Evolutionary conservation across 1,284 basidiomycete genomes (phyloP), one percentile per base, ranked within the genome.

Genomic region (Tausonia pullulans): DNA sequence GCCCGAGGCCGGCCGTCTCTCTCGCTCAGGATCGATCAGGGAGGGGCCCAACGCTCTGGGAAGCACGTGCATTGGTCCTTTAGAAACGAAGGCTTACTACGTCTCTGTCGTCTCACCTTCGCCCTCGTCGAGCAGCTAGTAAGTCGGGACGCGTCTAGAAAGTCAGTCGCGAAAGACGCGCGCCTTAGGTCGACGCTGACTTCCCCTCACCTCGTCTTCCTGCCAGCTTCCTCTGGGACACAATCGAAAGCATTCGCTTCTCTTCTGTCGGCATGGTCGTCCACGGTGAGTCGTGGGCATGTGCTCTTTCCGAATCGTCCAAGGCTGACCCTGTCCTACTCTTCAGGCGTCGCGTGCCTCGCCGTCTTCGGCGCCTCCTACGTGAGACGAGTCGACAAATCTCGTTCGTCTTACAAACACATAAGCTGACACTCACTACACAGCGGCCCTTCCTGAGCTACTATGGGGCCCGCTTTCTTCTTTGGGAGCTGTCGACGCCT

Each of bases 401-500:
- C 27, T 27, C 27, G 27, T 27, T 27, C 27, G 27, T 27, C 27
- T 27, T 27, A 27, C 27, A 27, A 1, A 27, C 27, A 27, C 27
- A 27, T 27, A 27, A 27, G 27, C 27, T 27, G 27, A 27, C 56
- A 27, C 50, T 48, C 51, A 43, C 39, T 51, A 55, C n/a, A 14
- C 70, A 89, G 87, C 82, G 80, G 70, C 87, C 87, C 6, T 88
- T 87, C 72, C 76, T 86, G 57, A 81, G 83, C 5, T 89, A 87
- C 75, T 88, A 84, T 70, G 85, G 80, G 10, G 76, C 81, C 3
- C 80, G 87, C 39, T 88, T 84, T 74, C 75, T 89, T 53, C 76
- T 88, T 27, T 89, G 87, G 87, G 87, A 88, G 69, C 48, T 16
- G 58, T 60, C 27, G 5, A 89, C 87, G 0, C 80, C 87, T 63